Evolutionary conservation across 768 basidiomycete genomes (phyloP).

Genomic region (Amanita pallidorosea): DNA sequence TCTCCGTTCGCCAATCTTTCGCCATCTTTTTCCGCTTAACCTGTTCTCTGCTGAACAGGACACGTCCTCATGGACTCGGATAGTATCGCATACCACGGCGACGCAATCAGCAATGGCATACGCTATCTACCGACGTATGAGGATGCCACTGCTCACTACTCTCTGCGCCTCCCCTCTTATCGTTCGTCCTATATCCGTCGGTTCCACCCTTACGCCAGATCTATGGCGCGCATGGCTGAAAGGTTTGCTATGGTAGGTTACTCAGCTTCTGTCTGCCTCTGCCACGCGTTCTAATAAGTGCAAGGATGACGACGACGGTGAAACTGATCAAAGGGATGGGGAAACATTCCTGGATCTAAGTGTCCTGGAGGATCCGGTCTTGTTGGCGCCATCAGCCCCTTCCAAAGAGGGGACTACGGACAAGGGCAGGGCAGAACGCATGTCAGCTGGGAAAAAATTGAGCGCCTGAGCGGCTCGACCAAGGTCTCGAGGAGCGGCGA

Average conservation of each 20-base stretch:
- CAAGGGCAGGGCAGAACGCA: background rate
- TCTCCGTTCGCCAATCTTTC: background rate
- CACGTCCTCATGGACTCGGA: background rate
- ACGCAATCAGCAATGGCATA: background rate
- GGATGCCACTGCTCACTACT: background rate
- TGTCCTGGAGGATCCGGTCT: background rate
- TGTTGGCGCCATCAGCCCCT: background rate
- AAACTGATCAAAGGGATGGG: background rate
- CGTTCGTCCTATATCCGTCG: slow-evolving; percentile 1
- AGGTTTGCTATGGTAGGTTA: background rate
- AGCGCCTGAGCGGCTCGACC: too few species aligned
- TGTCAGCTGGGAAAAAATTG: too few species aligned
- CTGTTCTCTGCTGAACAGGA: background rate
- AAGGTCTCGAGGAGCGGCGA: too few species aligned
- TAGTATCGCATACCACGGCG: background rate
- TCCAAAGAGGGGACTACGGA: background rate
- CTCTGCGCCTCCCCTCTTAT: background rate
- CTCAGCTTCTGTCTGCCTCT: background rate
- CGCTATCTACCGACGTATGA: background rate
- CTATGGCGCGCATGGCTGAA: too few species aligned
- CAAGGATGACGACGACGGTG: background rate
- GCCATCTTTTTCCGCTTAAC: too few species aligned
- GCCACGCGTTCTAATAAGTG: background rate
- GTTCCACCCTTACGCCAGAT: background rate
- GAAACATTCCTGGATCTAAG: background rate